phyloP scores from a whole-genome alignment of 2,329 filamentous ascomycete genomes.

The Colletotrichum sublineola region DNA sequence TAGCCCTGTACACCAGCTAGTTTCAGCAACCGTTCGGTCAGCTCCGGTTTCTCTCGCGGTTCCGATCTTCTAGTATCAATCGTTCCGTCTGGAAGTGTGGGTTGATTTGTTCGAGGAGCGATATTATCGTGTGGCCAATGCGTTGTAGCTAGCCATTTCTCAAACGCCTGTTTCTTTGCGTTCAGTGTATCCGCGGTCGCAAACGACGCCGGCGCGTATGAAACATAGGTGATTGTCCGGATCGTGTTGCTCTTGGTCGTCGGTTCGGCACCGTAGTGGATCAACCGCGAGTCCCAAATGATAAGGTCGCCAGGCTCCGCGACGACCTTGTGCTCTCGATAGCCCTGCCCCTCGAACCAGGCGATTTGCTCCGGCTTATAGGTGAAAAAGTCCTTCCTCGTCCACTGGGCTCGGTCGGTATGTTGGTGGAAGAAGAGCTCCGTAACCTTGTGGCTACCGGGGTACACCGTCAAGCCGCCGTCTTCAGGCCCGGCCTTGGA shows the following conservation, averaged over 20 bases:
- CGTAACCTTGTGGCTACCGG: slow-evolving; percentile 20
- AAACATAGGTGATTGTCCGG: slow-evolving; percentile 52
- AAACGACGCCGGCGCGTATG: slow-evolving; percentile 52
- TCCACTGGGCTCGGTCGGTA: slow-evolving; percentile 13
- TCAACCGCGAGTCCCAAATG: slow-evolving; percentile 52
- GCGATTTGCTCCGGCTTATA: slow-evolving; percentile 23
- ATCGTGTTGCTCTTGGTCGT: slow-evolving; percentile 49
- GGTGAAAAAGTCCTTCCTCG: slow-evolving; percentile 14
- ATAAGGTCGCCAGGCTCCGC: slow-evolving; percentile 53
- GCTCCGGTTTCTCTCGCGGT: slow-evolving; percentile 20
- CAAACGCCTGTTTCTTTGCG: slow-evolving; percentile 44
- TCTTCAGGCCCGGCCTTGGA: slow-evolving; percentile 41
- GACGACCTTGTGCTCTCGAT: slow-evolving; percentile 50
- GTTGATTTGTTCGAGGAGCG: slow-evolving; percentile 45
- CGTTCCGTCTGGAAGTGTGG: slow-evolving; percentile 42
- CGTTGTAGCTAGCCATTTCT: slow-evolving; percentile 46
- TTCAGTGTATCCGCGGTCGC: slow-evolving; percentile 48
- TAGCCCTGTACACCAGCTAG: slow-evolving; percentile 16
- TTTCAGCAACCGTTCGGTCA: slow-evolving; percentile 13
- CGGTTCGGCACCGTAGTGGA: slow-evolving; percentile 48
- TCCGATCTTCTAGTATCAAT: slow-evolving; percentile 33
- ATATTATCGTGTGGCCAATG: slow-evolving; percentile 56
- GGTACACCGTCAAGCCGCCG: slow-evolving; percentile 41
- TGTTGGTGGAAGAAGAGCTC: slow-evolving; percentile 26
- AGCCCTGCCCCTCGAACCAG: slow-evolving; percentile 50